A percentile compares a stretch with the other conserved stretches of the same genome.
phyloP scores from a whole-genome alignment of 1,139 yeast genomes.

The Lodderomyces oxycetoniae region DNA sequence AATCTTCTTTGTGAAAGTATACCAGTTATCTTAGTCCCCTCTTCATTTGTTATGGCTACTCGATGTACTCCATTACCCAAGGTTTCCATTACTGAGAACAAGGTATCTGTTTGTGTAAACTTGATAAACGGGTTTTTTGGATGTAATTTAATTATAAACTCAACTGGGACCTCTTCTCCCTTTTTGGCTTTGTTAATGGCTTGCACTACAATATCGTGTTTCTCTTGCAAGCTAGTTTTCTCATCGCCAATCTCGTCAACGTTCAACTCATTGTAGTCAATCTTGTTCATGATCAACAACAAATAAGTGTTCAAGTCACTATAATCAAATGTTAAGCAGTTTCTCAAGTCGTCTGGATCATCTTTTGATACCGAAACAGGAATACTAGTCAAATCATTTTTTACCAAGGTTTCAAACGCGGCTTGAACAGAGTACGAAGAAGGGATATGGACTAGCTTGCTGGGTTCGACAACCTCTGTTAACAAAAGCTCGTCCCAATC shows the following conservation, averaged over 20 bases:
- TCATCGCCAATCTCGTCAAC: constrained; percentile 22
- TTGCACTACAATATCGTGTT: constrained; percentile 24
- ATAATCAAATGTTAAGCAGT: constrained; percentile 83
- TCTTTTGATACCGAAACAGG: constrained; percentile 54
- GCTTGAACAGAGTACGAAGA: constrained; percentile 66
- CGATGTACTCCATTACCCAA: constrained; percentile 92
- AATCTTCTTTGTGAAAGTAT: constrained; percentile 85
- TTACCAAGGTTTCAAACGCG: constrained; percentile 74
- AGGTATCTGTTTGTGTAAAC: constrained; percentile 61
- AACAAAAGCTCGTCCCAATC: constrained; percentile 77
- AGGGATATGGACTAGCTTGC: constrained; percentile 67
- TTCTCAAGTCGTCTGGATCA: constrained; percentile 29
- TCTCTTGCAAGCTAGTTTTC: constrained; percentile 17
- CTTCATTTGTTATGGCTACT: constrained; percentile 67
- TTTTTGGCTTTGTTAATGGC: constrained; percentile 49
- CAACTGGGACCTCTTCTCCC: constrained; percentile 75
- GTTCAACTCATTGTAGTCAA: constrained; percentile 37
- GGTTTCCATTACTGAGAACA: constrained; percentile 73
- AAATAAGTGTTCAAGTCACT: constrained; percentile 85
- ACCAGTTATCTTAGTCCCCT: constrained; percentile 53
- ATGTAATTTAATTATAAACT: constrained; percentile 70
- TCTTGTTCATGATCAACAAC: constrained; percentile 66
- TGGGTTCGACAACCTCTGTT: constrained; percentile 70
- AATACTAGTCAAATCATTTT: constrained; percentile 73
- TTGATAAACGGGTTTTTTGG: constrained; percentile 85